A percentile compares a stretch with the other conserved stretches of the same genome.
Conservation (phyloP, 331 rosid species). For the Quercus lobata region DNA sequence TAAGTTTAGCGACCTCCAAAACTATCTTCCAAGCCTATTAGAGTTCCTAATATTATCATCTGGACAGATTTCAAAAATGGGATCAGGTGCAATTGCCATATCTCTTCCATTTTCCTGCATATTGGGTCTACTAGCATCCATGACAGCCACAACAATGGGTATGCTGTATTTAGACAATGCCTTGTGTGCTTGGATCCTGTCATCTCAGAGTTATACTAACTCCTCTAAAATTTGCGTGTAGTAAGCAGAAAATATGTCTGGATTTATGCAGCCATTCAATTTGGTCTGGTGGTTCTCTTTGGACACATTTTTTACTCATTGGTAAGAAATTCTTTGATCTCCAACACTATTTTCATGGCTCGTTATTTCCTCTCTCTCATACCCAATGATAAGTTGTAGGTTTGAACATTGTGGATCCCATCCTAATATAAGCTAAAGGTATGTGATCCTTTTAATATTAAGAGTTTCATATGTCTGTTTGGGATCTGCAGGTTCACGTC, state of each 20-base stretch:
- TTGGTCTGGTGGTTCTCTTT: conserved; percentile 46
- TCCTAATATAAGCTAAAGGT: neutral
- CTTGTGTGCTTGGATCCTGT: conserved; percentile 8
- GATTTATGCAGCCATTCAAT: conserved; percentile 69
- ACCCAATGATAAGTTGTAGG: neutral
- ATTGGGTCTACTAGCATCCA: conserved; percentile 78
- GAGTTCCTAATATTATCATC: conserved; percentile 20
- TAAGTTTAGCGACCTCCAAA: conserved; percentile 28
- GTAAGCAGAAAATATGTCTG: conserved; percentile 71
- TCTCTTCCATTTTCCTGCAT: conserved; percentile 83
- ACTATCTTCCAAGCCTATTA: neutral
- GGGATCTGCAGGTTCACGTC: conserved; percentile 50
- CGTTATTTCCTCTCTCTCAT: neutral
- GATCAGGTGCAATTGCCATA: conserved; percentile 63
- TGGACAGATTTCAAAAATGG: conserved; percentile 62
- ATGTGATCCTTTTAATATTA: neutral
- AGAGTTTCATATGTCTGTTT: conserved; percentile 9
- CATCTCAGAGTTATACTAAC: conserved; percentile 9
- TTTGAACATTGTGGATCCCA: neutral
- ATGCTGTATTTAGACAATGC: neutral
- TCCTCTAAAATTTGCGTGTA: conserved; percentile 24
- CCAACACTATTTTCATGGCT: neutral
- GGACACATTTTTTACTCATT: conserved; percentile 60
- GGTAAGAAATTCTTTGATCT: conserved; percentile 41
- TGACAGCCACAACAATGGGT: conserved; percentile 85